Base-by-base conservation (phyloP, 148 eudicot genomes). In the Nepenthes gracilis region DNA sequence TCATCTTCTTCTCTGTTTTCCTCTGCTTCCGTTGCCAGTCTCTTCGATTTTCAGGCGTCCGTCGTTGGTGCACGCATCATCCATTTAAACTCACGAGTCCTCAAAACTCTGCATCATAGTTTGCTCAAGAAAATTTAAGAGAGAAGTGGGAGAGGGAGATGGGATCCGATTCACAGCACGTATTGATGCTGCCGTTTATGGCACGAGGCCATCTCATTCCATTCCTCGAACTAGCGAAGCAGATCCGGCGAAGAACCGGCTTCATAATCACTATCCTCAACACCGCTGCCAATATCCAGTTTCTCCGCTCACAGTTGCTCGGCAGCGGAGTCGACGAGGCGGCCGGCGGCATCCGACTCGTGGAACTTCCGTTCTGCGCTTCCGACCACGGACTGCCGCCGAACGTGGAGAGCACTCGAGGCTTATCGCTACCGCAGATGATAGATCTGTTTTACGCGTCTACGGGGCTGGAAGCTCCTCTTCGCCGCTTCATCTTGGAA, bases 171-270 rank as follows among this genome's bases (percentile, higher is more conserved):
- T 64, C 56, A 13, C 45, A 75, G 38, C 82, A 82, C 60, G 74
- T 87, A 49, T 70, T 87, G 38, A 73, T 87, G 74, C 59, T 87
- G 2, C 95, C 95, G 10, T 75, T 63, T 64, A 70, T 87, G 87
- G 95, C 90, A 0, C 84, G 80, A 23, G 87, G 90, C 61, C 95
- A 87, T 62, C 69, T 86, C 12, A 75, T 83, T 33, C 93, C 93
- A 13, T 84, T 86, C 76, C n/a, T 81, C n/a, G 82, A 75, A 32
- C 75, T 87, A 51, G 85, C 86, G 52, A 77, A 59, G 11, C 79
- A 56, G 45, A 75, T 80, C 61, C 64, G 52, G 6, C 69, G 66
- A 15, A 76, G 55, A 61, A 62, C 67, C 33, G 54, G 12, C 58
- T 65, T 81, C 74, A 71, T 61, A 9, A 70, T 86, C 72, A 80